Evolutionary conservation across 257 asterid species (phyloP).

Genomic region (Ilex aquifolium): DNA sequence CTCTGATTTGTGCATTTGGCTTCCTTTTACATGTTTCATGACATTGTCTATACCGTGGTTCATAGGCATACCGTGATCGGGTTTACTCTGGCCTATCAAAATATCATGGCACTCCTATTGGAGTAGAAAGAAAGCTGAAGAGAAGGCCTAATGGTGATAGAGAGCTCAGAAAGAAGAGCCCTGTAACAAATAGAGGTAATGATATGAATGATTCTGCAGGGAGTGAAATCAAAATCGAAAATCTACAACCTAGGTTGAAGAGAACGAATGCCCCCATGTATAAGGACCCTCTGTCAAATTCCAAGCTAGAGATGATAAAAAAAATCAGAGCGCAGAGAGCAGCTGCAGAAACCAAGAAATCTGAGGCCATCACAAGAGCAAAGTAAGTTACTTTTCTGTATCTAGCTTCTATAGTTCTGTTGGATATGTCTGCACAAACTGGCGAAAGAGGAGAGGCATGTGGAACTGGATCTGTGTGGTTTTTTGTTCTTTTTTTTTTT

Average conservation of each 20-base stretch:
- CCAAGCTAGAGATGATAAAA: conserved; percentile 81
- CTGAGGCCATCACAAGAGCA: conserved; percentile 61
- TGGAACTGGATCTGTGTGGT: no score
- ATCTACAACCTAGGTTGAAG: conserved; percentile 31
- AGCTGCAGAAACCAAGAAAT: conserved; percentile 36
- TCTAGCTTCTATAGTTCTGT: background rate
- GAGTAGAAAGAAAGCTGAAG: conserved; percentile 53
- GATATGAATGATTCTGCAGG: conserved; percentile 24
- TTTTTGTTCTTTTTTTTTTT: no score
- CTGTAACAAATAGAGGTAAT: conserved; percentile 25
- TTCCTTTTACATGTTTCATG: background rate
- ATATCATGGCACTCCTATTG: conserved; percentile 55
- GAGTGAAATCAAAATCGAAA: conserved; percentile 29
- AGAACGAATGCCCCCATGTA: conserved; percentile 42
- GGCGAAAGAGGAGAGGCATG: no score
- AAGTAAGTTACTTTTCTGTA: conserved; percentile 38
- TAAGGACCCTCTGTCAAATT: conserved; percentile 71
- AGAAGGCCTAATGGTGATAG: conserved; percentile 45
- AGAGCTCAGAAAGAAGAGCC: conserved; percentile 33
- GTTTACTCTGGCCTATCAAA: conserved; percentile 66
- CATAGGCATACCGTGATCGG: conserved; percentile 59
- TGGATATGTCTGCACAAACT: background rate
- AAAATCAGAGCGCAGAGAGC: conserved; percentile 68
- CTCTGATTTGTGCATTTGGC: background rate
- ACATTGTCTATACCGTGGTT: conserved; percentile 1